A percentile compares a stretch with the other conserved stretches of the same genome.
Evolutionary conservation across 495 filamentous ascomycete species (phyloP).

Genomic region (Hypoxylon subgilvum): DNA sequence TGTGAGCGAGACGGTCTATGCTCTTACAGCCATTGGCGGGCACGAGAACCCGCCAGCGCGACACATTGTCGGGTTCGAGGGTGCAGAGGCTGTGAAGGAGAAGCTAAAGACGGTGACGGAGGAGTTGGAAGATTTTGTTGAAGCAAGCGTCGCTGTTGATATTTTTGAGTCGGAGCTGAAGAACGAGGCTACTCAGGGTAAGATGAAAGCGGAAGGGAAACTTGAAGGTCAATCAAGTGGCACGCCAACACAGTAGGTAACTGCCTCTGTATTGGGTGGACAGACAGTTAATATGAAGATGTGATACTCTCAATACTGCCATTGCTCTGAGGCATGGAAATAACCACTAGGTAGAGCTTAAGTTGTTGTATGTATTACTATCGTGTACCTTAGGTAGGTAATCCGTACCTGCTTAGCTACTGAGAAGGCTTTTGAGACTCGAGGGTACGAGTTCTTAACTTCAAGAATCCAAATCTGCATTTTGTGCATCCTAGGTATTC

Average conservation of each 20-base stretch:
- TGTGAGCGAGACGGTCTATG: slow-evolving; percentile 87
- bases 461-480: too few relatives aligned
- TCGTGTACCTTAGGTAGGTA: too few relatives aligned
- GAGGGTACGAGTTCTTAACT: too few relatives aligned
- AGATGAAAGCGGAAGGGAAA: slow-evolving; percentile 30
- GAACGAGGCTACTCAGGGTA: slow-evolving; percentile 51
- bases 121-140: slow-evolving; percentile 94
- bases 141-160: slow-evolving; percentile 83
- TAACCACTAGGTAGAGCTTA: too few relatives aligned
- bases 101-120: slow-evolving; percentile 96
- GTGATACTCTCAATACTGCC: too few relatives aligned
- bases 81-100: slow-evolving; percentile 86
- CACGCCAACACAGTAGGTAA: slow-evolving; percentile 10
- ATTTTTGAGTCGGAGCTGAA: slow-evolving; percentile 64
- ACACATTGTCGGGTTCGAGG: slow-evolving; percentile 93
- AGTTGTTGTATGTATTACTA: too few relatives aligned
- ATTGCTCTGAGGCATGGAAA: too few relatives aligned
- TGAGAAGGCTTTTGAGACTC: too few relatives aligned
- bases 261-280: not conserved
- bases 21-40: slow-evolving; percentile 86
- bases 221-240: slow-evolving; percentile 22
- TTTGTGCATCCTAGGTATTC: too few relatives aligned
- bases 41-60: slow-evolving; percentile 94
- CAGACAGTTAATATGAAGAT: not conserved
- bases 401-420: too few relatives aligned